Percentiles rank a stretch among this genome's conserved stretches.
Conservation (phyloP, 768 basidiomycete genomes). For the Coprinopsis sp. region DNA sequence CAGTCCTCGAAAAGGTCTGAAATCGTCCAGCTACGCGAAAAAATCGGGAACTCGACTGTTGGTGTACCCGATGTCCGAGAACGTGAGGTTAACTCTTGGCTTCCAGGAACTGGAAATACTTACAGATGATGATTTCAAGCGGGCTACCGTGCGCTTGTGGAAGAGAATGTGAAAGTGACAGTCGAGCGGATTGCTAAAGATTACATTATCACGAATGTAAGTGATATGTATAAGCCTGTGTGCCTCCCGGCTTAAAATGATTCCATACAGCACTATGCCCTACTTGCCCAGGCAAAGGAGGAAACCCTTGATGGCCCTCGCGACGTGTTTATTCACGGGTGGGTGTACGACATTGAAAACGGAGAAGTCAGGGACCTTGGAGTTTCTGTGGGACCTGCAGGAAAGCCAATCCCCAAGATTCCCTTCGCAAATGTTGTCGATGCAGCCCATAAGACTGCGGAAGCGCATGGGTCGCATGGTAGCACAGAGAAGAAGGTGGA, state of each 20-base stretch:
- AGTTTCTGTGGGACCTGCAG: conserved; percentile 28
- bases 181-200: conserved; percentile 18
- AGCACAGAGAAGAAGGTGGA: too few species aligned
- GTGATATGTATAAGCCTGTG: neutral
- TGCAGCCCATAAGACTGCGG: conserved; percentile 2
- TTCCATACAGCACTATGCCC: conserved; percentile 13
- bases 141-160: conserved; percentile 26
- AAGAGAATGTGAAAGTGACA: conserved; percentile 10
- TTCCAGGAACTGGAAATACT: neutral
- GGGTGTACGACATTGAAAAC: conserved; percentile 48
- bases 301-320: conserved; percentile 7
- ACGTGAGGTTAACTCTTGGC: conserved; percentile 19
- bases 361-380: conserved; percentile 41
- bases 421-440: conserved; percentile 18
- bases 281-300: conserved; percentile 3
- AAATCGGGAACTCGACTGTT: conserved; percentile 13
- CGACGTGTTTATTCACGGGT: conserved; percentile 40
- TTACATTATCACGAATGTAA: conserved; percentile 16
- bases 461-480: too few species aligned
- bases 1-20: conserved; percentile 31
- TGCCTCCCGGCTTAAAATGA: neutral
- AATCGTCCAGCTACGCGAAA: conserved; percentile 28
- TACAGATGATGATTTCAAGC: conserved; percentile 16
- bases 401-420: conserved; percentile 18
- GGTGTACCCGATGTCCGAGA: conserved; percentile 26